Evolutionary conservation across 257 asterid genomes (phyloP).

Genomic region (Orobanche coerulescens): DNA sequence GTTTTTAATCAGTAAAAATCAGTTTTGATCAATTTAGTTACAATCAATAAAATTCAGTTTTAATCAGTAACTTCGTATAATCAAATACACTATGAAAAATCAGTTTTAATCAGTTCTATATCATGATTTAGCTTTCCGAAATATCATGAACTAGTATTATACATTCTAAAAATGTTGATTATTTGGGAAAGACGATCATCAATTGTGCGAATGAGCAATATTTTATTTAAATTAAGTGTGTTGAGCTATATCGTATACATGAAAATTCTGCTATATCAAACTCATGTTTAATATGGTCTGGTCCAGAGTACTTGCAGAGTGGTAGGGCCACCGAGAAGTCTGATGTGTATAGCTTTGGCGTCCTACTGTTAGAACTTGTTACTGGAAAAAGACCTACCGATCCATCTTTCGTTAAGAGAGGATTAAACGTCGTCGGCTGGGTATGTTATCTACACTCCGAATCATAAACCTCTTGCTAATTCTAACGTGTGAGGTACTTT

Average conservation of each 20-base stretch:
- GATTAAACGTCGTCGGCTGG: conserved; percentile 95
- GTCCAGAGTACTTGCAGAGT: conserved; percentile 88
- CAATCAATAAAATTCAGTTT: too few species aligned
- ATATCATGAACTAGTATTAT: too few species aligned
- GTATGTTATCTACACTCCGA: conserved; percentile 27
- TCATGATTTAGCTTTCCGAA: too few species aligned
- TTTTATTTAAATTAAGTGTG: too few species aligned
- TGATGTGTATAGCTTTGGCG: conserved; percentile 95
- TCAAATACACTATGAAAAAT: too few species aligned
- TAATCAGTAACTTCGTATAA: too few species aligned
- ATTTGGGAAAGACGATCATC: too few species aligned
- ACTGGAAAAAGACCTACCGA: conserved; percentile 95
- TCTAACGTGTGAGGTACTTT: neutral
- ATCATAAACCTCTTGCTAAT: neutral
- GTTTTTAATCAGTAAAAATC: too few species aligned
- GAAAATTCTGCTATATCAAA: neutral
- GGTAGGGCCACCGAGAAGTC: conserved; percentile 94
- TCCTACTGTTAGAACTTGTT: conserved; percentile 72
- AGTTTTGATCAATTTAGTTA: too few species aligned
- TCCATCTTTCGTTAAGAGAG: conserved; percentile 68
- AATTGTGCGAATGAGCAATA: too few species aligned
- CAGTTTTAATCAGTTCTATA: too few species aligned
- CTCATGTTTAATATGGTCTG: neutral
- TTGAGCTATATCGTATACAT: neutral
- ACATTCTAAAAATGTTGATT: too few species aligned